These are phyloP conservation scores for Mycena alexandri DNA, from an alignment of 768 basidiomycete genomes.

Conservation along the genomic window DNA sequence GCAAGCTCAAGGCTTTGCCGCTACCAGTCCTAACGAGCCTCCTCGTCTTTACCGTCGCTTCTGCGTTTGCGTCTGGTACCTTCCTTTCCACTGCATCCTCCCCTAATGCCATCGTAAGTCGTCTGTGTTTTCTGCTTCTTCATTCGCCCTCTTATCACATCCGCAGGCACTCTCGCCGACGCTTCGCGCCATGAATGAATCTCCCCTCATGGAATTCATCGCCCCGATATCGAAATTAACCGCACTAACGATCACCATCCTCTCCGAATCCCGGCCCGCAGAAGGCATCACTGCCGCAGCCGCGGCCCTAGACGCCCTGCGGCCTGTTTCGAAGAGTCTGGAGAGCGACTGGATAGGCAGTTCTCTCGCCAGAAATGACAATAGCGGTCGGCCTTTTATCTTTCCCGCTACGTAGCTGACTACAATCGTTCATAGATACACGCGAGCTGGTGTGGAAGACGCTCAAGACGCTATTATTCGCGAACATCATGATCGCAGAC, in stretches of 20 bases:
- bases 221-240: slow-evolving; percentile 51
- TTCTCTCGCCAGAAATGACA: slow-evolving; percentile 51
- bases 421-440: slow-evolving; percentile 55
- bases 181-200: slow-evolving; percentile 44
- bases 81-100: slow-evolving; percentile 61
- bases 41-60: slow-evolving; percentile 61
- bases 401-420: slow-evolving; percentile 13
- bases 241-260: slow-evolving; percentile 49
- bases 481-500: slow-evolving; percentile 76
- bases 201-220: slow-evolving; percentile 39
- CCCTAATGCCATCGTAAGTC: background rate
- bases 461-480: slow-evolving; percentile 84
- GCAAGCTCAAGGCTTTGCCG: slow-evolving; percentile 72
- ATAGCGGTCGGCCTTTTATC: slow-evolving; percentile 45
- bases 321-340: slow-evolving; percentile 55
- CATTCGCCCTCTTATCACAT: background rate
- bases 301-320: slow-evolving; percentile 48
- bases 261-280: slow-evolving; percentile 51
- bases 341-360: slow-evolving; percentile 64
- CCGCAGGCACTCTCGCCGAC: slow-evolving; percentile 44
- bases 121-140: background rate
- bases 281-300: slow-evolving; percentile 48
- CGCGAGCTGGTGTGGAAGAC: slow-evolving; percentile 71
- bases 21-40: slow-evolving; percentile 55
- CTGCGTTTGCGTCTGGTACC: slow-evolving; percentile 67